Evolutionary conservation across 352 stramenopile species (phyloP), one percentile per base, ranked within the genome.

Genomic region (Globisporangium orthogonon): DNA sequence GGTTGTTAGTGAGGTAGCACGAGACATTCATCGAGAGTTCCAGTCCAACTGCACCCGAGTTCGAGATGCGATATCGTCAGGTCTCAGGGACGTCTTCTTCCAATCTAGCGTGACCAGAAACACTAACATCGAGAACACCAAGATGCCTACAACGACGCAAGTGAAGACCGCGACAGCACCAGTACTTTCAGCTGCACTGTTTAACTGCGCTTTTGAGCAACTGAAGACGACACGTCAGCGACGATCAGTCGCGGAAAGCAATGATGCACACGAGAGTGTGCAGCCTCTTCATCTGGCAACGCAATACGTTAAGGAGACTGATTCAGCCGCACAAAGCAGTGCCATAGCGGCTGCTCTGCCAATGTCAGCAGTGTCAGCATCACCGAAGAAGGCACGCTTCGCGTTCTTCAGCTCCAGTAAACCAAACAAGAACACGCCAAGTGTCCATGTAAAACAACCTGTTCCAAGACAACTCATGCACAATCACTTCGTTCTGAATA

Each of bases 11-110:
- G 75, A 86, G 13, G 65, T 76, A 3, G 67, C 71, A 0, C 35
- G 13, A 15, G 70, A 76, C 23, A 81, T 85, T 37, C 64, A 67
- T 48, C 40, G 47, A 17, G 75, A 85, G 41, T 65, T 83, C 45
- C 29, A 43, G 35, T 65, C 57, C 11, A 77, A 31, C 45, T 56
- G 61, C 48, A 18, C 30, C 28, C 57, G 60, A 17, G 63, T 83
- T 10, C 63, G 63, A 33, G 54, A 40, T 0, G 35, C 60, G 15
- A 53, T 75, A 30, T 49, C 11, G 0, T 59, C 23, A 11, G 56
- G 41, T 9, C 58, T 74, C 11, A 48, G 43, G 14, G 50, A 52
- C 10, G 60, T 65, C 7, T 69, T 82, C 23, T 74, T 76, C 23
- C 15, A 23, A 18, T 5, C 37, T 40, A 29, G 23, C 6, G 9